Conservation (phyloP, 2,329 filamentous ascomycete genomes). For the Alternaria ventricosa region DNA sequence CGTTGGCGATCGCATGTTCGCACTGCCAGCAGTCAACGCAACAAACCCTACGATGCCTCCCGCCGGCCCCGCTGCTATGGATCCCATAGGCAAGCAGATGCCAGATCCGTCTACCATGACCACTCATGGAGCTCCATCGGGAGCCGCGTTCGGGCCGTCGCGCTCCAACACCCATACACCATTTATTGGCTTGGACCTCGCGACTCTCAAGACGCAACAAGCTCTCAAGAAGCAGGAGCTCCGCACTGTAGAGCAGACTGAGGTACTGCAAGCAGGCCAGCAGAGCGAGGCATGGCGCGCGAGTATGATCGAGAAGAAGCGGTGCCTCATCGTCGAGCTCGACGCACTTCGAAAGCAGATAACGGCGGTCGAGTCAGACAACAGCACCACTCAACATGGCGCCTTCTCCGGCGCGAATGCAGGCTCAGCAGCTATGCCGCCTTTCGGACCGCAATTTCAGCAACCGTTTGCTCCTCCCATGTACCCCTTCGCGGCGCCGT, state of each 20-base stretch:
- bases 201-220: constrained; percentile 37
- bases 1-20: constrained; percentile 41
- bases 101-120: constrained; percentile 14
- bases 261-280: constrained; percentile 42
- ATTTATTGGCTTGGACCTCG: constrained; percentile 32
- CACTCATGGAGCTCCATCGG: constrained; percentile 18
- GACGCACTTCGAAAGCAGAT: constrained; percentile 47
- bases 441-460: constrained; percentile 36
- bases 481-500: constrained; percentile 33
- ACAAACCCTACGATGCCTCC: constrained; percentile 16
- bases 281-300: constrained; percentile 43
- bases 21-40: constrained; percentile 37
- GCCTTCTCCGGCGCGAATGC: constrained; percentile 15
- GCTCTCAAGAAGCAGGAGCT: constrained; percentile 43
- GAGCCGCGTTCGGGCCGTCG: constrained; percentile 15
- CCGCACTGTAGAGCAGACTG: constrained; percentile 44
- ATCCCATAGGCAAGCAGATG: constrained; percentile 21
- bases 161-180: constrained; percentile 29
- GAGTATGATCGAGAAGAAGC: constrained; percentile 46
- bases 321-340: constrained; percentile 43
- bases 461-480: constrained; percentile 31
- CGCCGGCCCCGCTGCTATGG: constrained; percentile 14
- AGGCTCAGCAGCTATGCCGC: constrained; percentile 12
- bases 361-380: constrained; percentile 31
- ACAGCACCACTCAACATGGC: constrained; percentile 10